Evolutionary conservation across 2,329 filamentous ascomycete species (phyloP).

Genomic region (Xylariales sp.): DNA sequence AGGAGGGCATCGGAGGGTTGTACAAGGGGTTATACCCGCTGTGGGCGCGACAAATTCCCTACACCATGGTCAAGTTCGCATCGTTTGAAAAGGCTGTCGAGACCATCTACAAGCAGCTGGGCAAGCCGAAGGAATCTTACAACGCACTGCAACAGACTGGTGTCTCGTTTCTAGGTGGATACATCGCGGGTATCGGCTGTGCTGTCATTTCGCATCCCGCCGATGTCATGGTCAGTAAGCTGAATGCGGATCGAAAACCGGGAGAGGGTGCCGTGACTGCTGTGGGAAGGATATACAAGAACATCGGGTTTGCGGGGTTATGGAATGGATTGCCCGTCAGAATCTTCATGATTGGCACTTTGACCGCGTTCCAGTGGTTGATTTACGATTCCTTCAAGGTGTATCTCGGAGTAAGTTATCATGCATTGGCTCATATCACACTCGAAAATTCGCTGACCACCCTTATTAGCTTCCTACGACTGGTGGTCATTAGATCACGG

Average conservation of each 20-base stretch:
- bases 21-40: conserved; percentile 85
- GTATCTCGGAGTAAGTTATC: conserved; percentile 7
- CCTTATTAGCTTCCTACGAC: conserved; percentile 10
- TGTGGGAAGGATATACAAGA: conserved; percentile 70
- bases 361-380: conserved; percentile 84
- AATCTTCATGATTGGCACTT: conserved; percentile 79
- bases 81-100: conserved; percentile 13
- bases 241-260: conserved; percentile 68
- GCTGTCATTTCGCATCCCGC: conserved; percentile 72
- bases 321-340: conserved; percentile 80
- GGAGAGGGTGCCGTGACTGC: conserved; percentile 72
- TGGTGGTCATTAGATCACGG: conserved; percentile 10
- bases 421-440: not conserved
- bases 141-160: conserved; percentile 13
- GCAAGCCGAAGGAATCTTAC: conserved; percentile 63
- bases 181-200: conserved; percentile 78
- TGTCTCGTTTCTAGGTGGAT: conserved; percentile 65
- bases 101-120: conserved; percentile 38
- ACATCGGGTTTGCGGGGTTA: conserved; percentile 78
- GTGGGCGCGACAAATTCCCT: conserved; percentile 84
- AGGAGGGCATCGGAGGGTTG: conserved; percentile 66
- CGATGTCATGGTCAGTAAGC: conserved; percentile 85
- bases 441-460: not conserved
- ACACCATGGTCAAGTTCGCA: conserved; percentile 53
- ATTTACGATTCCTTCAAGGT: conserved; percentile 53